Evolutionary conservation across 305 asterid genomes (phyloP).

Genomic region (Solanum aculeatissimum): DNA sequence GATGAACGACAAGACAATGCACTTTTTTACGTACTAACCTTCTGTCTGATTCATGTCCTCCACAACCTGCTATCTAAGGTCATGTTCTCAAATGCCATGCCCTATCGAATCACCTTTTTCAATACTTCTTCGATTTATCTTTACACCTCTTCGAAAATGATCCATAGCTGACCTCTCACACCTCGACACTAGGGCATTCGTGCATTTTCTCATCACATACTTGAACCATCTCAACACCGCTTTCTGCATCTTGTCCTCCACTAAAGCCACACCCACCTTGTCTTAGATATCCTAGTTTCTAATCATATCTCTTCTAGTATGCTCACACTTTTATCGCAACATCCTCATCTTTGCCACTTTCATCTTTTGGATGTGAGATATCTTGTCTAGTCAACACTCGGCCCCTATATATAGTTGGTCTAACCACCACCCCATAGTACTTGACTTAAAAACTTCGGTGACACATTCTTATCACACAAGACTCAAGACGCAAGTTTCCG

Average conservation of each 20-base stretch:
- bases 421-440: not conserved
- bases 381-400: not conserved
- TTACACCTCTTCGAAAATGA: not conserved
- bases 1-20: not conserved
- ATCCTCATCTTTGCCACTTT: not conserved
- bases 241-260: not conserved
- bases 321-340: not conserved
- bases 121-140: too few relatives aligned
- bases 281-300: not conserved
- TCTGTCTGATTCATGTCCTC: not conserved
- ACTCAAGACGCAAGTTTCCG: too few relatives aligned
- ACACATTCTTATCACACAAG: too few relatives aligned
- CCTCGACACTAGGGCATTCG: not conserved
- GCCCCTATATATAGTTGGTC: not conserved
- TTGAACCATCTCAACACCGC: not conserved
- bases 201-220: not conserved
- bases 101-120: not conserved
- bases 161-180: not conserved
- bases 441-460: not conserved
- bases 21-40: not conserved
- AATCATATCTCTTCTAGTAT: not conserved
- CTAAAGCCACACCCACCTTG: not conserved
- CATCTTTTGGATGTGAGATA: not conserved
- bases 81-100: not conserved
- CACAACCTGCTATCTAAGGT: not conserved